Evolutionary conservation across 148 eudicot species (phyloP).

Genomic region (Dianthus caryophyllus): DNA sequence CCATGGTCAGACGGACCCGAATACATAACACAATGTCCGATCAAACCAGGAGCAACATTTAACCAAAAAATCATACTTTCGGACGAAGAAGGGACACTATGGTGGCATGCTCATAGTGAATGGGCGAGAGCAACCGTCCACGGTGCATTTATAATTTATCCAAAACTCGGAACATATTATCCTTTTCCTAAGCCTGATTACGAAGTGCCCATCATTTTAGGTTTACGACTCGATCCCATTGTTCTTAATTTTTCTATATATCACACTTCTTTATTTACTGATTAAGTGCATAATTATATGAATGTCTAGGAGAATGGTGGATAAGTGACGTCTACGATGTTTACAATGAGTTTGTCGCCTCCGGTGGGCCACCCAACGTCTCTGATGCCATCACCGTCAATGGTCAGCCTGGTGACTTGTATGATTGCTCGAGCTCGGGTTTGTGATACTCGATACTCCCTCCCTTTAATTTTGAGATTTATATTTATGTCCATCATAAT

Average conservation of each 20-base stretch:
- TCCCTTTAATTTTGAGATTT: too few species aligned
- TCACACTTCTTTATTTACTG: not conserved
- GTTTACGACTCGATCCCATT: not conserved
- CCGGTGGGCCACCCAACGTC: constrained; percentile 41
- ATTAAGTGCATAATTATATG: not conserved
- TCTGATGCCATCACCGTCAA: constrained; percentile 55
- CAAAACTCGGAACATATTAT: constrained; percentile 28
- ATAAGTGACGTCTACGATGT: constrained; percentile 25
- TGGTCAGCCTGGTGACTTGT: constrained; percentile 63
- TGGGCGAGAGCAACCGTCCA: constrained; percentile 51
- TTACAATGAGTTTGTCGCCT: constrained; percentile 12
- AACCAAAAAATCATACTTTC: constrained; percentile 39
- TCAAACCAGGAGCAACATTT: constrained; percentile 34
- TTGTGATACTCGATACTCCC: not conserved
- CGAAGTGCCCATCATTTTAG: constrained; percentile 46
- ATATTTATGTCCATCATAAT: too few species aligned
- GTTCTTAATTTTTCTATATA: not conserved
- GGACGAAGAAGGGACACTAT: constrained; percentile 51
- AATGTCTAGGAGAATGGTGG: constrained; percentile 51
- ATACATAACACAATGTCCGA: constrained; percentile 52
- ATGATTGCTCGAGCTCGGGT: constrained; percentile 55
- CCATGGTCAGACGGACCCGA: constrained; percentile 68
- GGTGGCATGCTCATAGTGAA: constrained; percentile 68
- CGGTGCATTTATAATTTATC: constrained; percentile 36
- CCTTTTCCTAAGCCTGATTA: constrained; percentile 40